phyloP scores from a whole-genome alignment of 257 asterid species.

The Mitragyna speciosa region DNA sequence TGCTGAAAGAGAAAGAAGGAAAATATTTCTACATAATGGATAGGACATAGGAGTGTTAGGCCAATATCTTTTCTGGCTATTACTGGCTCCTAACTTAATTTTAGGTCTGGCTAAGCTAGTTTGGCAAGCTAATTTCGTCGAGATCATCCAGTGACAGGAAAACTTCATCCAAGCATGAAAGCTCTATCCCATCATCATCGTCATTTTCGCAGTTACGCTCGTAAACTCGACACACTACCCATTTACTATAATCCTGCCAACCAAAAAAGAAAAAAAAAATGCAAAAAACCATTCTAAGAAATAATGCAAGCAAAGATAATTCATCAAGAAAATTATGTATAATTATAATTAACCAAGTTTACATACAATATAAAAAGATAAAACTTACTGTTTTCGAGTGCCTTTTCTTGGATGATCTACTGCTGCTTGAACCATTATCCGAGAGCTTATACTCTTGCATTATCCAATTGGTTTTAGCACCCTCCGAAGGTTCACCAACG shows the following conservation, averaged over 20 bases:
- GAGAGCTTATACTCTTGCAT: slow-evolving; percentile 81
- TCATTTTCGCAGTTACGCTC: slow-evolving; percentile 46
- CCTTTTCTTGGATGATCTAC: slow-evolving; percentile 53
- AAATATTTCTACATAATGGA: slow-evolving; percentile 17
- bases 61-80: slow-evolving; percentile 9
- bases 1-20: slow-evolving; percentile 7
- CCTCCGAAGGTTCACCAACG: slow-evolving; percentile 62
- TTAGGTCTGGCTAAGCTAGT: slow-evolving; percentile 35
- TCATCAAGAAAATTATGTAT: too few species aligned
- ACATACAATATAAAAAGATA: not conserved
- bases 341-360: not conserved
- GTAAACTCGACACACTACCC: slow-evolving; percentile 90
- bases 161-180: slow-evolving; percentile 96
- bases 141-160: slow-evolving; percentile 82
- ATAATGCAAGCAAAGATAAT: not conserved
- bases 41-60: slow-evolving; percentile 13
- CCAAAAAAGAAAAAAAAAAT: not conserved
- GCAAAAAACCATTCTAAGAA: not conserved
- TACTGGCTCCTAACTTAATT: slow-evolving; percentile 27
- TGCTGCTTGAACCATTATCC: slow-evolving; percentile 37
- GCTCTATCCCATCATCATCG: slow-evolving; percentile 66
- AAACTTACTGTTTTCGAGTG: slow-evolving; percentile 56
- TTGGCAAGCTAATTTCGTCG: slow-evolving; percentile 80
- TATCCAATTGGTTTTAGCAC: slow-evolving; percentile 70
- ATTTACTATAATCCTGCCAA: slow-evolving; percentile 68